Evolutionary conservation across 78 protist genomes (phyloP).

Genomic region (Isochrysis galbana): DNA sequence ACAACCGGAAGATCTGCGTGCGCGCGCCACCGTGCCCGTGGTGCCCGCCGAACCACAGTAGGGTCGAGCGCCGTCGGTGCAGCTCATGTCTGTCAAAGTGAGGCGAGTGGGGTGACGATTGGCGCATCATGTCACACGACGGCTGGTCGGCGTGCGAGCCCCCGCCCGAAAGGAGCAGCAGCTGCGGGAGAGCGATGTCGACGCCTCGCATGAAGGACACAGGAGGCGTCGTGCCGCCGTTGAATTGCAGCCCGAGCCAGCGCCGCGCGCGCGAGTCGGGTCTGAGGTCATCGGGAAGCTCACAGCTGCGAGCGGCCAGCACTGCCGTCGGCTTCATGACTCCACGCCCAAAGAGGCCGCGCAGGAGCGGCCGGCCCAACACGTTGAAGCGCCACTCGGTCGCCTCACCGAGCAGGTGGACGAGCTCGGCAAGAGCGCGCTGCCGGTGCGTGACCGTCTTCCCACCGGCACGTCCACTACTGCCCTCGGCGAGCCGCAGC

Average conservation of each 20-base stretch:
- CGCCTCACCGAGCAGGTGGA: not conserved
- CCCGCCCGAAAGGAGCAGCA: not conserved
- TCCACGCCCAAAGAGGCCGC: not conserved
- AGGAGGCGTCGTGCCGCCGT: not conserved
- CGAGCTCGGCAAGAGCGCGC: too few relatives aligned
- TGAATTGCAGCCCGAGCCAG: not conserved
- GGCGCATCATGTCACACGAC: not conserved
- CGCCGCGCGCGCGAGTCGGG: not conserved
- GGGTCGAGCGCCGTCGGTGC: not conserved
- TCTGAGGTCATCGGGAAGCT: not conserved
- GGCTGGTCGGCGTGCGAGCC: not conserved
- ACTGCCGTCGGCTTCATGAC: not conserved
- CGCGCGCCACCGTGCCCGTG: not conserved
- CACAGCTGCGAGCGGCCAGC: not conserved
- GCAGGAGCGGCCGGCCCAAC: not conserved
- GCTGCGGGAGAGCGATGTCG: constrained; percentile 4
- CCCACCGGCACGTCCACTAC: not conserved
- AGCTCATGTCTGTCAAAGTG: not conserved
- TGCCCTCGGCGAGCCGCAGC: not conserved
- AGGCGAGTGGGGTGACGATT: not conserved
- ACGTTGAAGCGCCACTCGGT: not conserved
- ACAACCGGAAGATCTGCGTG: not conserved
- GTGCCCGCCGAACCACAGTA: constrained; percentile 5
- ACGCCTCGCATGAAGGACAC: not conserved
- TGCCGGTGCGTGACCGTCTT: not conserved